These are phyloP conservation scores for Pulveroboletus sp. DNA, from an alignment of 768 basidiomycete species.

Conservation along the genomic window DNA sequence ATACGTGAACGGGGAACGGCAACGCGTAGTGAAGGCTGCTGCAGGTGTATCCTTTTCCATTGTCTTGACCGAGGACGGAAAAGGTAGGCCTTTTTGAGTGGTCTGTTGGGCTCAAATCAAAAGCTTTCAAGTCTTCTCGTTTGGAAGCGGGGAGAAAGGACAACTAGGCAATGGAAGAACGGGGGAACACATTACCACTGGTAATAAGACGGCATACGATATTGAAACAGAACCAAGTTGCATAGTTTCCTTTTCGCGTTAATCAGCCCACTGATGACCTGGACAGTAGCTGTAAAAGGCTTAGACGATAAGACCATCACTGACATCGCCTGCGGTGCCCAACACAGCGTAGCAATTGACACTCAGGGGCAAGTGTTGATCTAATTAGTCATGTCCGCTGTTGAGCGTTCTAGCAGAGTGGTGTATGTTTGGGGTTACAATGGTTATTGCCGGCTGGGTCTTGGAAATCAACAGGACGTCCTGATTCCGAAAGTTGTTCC, in stretches of 20 bases:
- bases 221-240: slow-evolving; percentile 66
- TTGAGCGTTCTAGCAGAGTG: slow-evolving; percentile 38
- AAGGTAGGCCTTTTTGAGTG: slow-evolving; percentile 42
- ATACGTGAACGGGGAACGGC: slow-evolving; percentile 51
- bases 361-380: slow-evolving; percentile 52
- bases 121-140: slow-evolving; percentile 62
- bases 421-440: slow-evolving; percentile 88
- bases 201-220: slow-evolving; percentile 81
- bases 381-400: not conserved
- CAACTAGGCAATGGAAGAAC: slow-evolving; percentile 91
- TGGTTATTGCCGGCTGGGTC: slow-evolving; percentile 86
- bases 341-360: slow-evolving; percentile 83
- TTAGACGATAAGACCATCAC: slow-evolving; percentile 74
- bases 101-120: not conserved
- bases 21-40: slow-evolving; percentile 65
- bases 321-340: slow-evolving; percentile 80
- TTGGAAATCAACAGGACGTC: slow-evolving; percentile 79
- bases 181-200: slow-evolving; percentile 85
- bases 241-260: slow-evolving; percentile 15
- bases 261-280: slow-evolving; percentile 4
- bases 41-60: slow-evolving; percentile 84
- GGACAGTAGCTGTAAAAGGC: slow-evolving; percentile 65
- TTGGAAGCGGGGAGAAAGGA: slow-evolving; percentile 90
- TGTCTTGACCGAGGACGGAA: slow-evolving; percentile 77
- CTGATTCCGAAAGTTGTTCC: slow-evolving; percentile 81